These are phyloP conservation scores for Ilyonectria robusta DNA, from an alignment of 2,329 filamentous ascomycete species.

Conservation along the genomic window DNA sequence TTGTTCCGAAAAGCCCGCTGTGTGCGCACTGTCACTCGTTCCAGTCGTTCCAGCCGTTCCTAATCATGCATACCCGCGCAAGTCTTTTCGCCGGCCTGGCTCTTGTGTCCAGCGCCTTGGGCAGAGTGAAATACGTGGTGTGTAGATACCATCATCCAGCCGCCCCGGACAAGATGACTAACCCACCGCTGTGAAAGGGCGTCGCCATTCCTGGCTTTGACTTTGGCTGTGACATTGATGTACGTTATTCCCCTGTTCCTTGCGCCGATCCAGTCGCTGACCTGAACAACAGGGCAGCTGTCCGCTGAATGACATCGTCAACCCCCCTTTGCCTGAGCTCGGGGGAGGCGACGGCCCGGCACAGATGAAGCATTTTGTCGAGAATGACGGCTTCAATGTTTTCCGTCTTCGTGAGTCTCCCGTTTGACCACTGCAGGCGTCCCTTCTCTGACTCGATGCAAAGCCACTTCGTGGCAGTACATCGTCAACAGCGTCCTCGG, in stretches of 20 bases:
- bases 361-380: conserved; percentile 71
- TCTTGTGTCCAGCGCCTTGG: conserved; percentile 27
- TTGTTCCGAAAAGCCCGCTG: neutral
- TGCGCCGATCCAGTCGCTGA: neutral
- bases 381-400: conserved; percentile 66
- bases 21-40: neutral
- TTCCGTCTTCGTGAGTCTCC: conserved; percentile 63
- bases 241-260: conserved; percentile 40
- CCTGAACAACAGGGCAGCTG: conserved; percentile 54
- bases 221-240: conserved; percentile 63
- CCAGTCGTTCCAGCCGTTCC: neutral
- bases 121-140: conserved; percentile 32
- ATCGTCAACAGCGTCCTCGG: conserved; percentile 68
- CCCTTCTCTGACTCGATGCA: conserved; percentile 12
- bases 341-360: conserved; percentile 57
- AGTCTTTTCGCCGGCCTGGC: conserved; percentile 21
- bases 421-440: neutral
- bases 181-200: conserved; percentile 44
- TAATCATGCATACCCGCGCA: conserved; percentile 22
- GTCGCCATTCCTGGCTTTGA: conserved; percentile 64
- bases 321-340: conserved; percentile 52
- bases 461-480: conserved; percentile 69
- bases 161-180: neutral
- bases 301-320: conserved; percentile 50
- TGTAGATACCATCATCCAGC: neutral